Percentiles rank a stretch among this genome's conserved stretches.
Conservation (phyloP, 2,329 filamentous ascomycete species). For the Camillea tinctor region DNA sequence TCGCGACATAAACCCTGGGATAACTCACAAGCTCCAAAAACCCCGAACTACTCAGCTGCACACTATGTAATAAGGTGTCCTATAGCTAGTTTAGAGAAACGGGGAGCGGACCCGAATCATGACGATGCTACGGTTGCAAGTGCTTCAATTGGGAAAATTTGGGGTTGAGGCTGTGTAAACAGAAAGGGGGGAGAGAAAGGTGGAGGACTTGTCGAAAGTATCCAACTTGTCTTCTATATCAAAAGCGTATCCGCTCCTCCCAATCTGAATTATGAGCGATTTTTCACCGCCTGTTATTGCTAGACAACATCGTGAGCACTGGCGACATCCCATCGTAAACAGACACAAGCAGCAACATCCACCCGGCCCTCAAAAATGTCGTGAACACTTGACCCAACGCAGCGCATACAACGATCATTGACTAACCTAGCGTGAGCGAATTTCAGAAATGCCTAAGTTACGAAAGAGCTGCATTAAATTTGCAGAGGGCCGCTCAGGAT, state of each 20-base stretch:
- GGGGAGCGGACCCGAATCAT: not conserved
- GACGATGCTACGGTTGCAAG: not conserved
- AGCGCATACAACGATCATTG: not conserved
- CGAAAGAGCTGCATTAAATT: not conserved
- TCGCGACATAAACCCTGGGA: not conserved
- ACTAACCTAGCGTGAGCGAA: not conserved
- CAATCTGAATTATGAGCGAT: not conserved
- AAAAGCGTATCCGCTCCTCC: not conserved
- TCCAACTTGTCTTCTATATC: not conserved
- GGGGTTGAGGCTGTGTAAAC: not conserved
- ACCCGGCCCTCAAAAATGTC: not conserved
- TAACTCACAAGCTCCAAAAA: not conserved
- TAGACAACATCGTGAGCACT: not conserved
- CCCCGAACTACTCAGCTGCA: too few relatives aligned
- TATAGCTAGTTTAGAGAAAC: not conserved
- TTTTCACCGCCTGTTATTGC: not conserved
- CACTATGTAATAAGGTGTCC: not conserved
- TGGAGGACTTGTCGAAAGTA: not conserved
- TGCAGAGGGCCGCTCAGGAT: not conserved
- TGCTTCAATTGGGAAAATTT: not conserved
- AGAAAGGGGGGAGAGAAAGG: not conserved
- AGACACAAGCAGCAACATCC: not conserved
- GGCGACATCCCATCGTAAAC: not conserved
- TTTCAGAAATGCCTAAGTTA: not conserved
- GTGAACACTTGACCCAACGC: not conserved